Evolutionary conservation across 202 grass and related monocot species (phyloP), one percentile per base, ranked within the genome.

Genomic region (Schoenoplectus tabernaemontani): DNA sequence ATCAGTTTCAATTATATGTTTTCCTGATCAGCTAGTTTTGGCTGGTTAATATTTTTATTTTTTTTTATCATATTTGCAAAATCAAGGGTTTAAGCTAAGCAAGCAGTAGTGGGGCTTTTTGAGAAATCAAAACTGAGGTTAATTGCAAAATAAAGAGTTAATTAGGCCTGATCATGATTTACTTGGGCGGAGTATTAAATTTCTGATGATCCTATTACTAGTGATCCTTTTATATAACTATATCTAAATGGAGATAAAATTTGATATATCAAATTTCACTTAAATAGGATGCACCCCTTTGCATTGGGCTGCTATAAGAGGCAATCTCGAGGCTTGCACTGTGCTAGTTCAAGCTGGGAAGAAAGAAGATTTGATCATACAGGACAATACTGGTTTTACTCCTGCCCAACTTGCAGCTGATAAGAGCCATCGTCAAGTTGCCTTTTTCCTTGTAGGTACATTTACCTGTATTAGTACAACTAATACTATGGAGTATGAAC

Each of bases 251-350:
- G 60, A 72, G 43, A 78, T 70, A 9, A 36, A 23, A 47, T 75
- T 4, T 89, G 60, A 81, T 81, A 60, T 30, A 81, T 59, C 76
- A 77, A 38, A 59, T 87, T 82, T 88, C 3, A 34, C 68, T 24
- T 88, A 26, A 61, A 22, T 88, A 99, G 96, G 96, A 73, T 99
- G 96, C 83, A 99, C 96, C 66, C 96, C 92, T 82, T 89, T 99
- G 87, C 92, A 99, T 87, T 99, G 96, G 96, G 88, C 96, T 89
- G 92, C 96, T 88, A 99, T 99, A 69, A 85, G 92, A 58, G 96
- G 96, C 75, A 93, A 99, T 78, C 72, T 99, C 38, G 92, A 96
- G 71, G 92, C 92, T 58, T 96, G 92, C 65, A 99, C 92, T 64
- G 90, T 99, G 57, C 78, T 99, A 53, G 92, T 99, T 89, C 96